These are phyloP conservation scores for Chloris gayana DNA, from an alignment of 176 grass and related monocot species.

Conservation along the genomic window DNA sequence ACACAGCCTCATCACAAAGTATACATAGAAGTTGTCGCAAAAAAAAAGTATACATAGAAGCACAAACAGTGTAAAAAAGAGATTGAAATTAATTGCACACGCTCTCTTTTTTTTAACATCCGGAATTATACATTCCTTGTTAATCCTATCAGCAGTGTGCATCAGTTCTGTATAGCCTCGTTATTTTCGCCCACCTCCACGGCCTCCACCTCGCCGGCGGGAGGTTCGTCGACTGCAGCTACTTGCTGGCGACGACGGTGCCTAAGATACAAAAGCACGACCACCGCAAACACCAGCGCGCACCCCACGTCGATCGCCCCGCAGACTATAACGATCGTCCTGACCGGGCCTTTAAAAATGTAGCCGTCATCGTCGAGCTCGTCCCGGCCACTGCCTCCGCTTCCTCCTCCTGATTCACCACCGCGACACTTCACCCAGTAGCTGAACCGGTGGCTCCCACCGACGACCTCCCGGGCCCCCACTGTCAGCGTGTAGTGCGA, in stretches of 20 bases:
- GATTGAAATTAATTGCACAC: neutral
- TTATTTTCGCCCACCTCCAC: neutral
- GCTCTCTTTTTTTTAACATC: neutral
- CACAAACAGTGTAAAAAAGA: neutral
- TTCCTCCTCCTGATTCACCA: neutral
- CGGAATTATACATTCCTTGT: neutral
- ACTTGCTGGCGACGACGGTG: neutral
- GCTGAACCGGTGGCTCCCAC: neutral
- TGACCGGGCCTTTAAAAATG: neutral
- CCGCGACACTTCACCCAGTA: conserved; percentile 40
- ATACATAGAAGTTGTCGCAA: no score
- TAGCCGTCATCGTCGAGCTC: neutral
- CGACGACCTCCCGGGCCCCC: conserved; percentile 34
- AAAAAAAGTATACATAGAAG: neutral
- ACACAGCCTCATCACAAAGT: neutral
- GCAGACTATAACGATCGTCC: conserved; percentile 34
- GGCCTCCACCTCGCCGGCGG: neutral
- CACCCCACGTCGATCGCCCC: conserved; percentile 26
- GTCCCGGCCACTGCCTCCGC: neutral
- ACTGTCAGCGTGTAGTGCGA: conserved; percentile 39
- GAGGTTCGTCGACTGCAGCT: conserved; percentile 5
- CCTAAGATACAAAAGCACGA: neutral
- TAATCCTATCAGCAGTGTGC: neutral
- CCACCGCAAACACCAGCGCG: neutral
- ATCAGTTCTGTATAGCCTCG: neutral